These are phyloP conservation scores for Sporothrix protearum DNA, from an alignment of 2,329 filamentous ascomycete species.

Conservation along the genomic window DNA sequence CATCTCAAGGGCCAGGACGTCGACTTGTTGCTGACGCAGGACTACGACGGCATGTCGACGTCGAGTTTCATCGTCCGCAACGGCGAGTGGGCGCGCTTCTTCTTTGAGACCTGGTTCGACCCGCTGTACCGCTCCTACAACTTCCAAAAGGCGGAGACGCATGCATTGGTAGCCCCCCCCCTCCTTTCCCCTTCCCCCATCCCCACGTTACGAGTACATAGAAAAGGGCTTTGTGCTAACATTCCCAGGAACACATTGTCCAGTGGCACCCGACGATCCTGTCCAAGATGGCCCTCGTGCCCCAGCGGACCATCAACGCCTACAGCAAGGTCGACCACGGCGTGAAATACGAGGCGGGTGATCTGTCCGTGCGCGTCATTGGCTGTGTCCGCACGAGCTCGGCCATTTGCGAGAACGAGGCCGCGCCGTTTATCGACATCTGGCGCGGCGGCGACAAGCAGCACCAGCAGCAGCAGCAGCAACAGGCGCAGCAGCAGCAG, in stretches of 20 bases:
- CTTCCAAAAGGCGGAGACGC: conserved; percentile 89
- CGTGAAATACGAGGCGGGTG: conserved; percentile 72
- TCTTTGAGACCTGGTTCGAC: conserved; percentile 94
- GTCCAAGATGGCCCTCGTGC: conserved; percentile 83
- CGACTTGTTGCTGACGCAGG: conserved; percentile 80
- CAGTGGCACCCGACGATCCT: conserved; percentile 98
- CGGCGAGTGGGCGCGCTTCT: conserved; percentile 88
- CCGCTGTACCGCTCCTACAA: conserved; percentile 91
- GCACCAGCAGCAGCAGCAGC: not conserved
- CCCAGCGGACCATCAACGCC: conserved; percentile 77
- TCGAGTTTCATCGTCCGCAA: conserved; percentile 76
- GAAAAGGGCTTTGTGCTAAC: not conserved
- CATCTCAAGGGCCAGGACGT: conserved; percentile 75
- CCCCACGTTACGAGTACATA: not conserved
- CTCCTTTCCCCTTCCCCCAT: no score
- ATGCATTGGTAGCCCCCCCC: conserved; percentile 73
- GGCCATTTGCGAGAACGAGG: conserved; percentile 68
- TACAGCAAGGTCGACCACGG: conserved; percentile 61
- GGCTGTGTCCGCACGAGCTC: conserved; percentile 61
- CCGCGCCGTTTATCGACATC: conserved; percentile 50
- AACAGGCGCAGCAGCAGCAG: not conserved
- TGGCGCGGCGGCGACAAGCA: conserved; percentile 40
- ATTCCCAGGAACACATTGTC: conserved; percentile 70
- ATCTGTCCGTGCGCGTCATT: conserved; percentile 76
- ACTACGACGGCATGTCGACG: conserved; percentile 71